phyloP scores from a whole-genome alignment of 768 basidiomycete genomes.

The Suillus placidus region DNA sequence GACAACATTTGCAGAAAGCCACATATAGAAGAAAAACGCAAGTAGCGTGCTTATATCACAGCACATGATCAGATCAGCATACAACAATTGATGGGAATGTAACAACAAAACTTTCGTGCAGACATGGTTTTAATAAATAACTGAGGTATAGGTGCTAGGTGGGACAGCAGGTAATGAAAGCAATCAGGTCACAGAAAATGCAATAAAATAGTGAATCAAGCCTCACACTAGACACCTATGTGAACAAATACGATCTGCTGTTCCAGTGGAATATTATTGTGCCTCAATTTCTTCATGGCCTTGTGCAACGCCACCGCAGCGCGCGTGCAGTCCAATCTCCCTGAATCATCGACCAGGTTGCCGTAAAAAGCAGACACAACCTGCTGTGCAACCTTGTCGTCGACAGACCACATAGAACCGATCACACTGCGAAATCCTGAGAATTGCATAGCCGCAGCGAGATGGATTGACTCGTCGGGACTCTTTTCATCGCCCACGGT shows the following conservation, averaged over 20 bases:
- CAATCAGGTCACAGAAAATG: not conserved
- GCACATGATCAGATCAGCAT: too few species aligned
- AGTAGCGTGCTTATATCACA: too few species aligned
- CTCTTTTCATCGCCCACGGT: too few species aligned
- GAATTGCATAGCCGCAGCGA: not conserved
- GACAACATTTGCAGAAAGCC: too few species aligned
- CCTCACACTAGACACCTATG: not conserved
- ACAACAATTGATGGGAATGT: too few species aligned
- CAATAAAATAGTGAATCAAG: not conserved
- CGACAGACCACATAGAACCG: not conserved
- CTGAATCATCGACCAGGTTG: not conserved
- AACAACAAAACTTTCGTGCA: not conserved
- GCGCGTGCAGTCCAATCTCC: not conserved
- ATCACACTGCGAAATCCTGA: not conserved
- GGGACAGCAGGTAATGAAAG: not conserved
- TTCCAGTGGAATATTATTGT: not conserved
- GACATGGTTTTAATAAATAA: not conserved
- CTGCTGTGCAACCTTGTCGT: not conserved
- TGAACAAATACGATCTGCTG: conserved; percentile 9
- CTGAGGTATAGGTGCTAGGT: not conserved
- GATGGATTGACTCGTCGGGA: not conserved
- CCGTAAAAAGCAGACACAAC: not conserved
- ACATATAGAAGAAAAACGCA: too few species aligned
- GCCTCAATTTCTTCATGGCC: not conserved
- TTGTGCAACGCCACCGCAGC: not conserved